Percentiles rank a stretch among this genome's conserved stretches.
Conservation (phyloP, 2,329 filamentous ascomycete species). For the Talaromyces sp. region DNA sequence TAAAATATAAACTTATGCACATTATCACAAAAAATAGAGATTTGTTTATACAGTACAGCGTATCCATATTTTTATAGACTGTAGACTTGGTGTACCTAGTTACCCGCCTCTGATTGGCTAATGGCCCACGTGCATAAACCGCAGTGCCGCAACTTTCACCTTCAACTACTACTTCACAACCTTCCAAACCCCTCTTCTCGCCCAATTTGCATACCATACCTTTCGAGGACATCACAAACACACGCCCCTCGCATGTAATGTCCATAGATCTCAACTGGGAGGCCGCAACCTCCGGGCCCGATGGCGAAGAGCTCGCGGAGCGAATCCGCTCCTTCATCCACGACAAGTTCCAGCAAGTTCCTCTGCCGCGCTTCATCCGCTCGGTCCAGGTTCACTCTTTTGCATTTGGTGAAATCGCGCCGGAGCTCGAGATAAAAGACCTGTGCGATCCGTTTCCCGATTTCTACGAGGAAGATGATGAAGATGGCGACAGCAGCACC, state of each 20-base stretch:
- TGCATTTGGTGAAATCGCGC: slow-evolving; percentile 78
- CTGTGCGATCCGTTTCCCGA: slow-evolving; percentile 93
- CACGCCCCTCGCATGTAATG: slow-evolving; percentile 54
- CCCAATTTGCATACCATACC: not conserved
- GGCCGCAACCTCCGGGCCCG: slow-evolving; percentile 79
- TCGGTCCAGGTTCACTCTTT: slow-evolving; percentile 93
- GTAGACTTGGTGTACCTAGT: not conserved
- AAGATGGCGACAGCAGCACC: slow-evolving; percentile 32
- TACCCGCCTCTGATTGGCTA: not conserved
- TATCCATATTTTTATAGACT: not conserved
- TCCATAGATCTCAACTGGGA: slow-evolving; percentile 98
- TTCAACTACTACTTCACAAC: not conserved
- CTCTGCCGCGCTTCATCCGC: slow-evolving; percentile 91
- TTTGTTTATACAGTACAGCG: not conserved
- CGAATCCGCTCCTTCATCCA: slow-evolving; percentile 90
- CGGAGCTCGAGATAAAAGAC: slow-evolving; percentile 88
- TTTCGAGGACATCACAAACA: not conserved
- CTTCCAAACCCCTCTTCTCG: not conserved
- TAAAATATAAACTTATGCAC: not conserved
- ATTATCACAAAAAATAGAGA: not conserved
- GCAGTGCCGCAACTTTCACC: not conserved
- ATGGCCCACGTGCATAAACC: not conserved
- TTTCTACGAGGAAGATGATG: slow-evolving; percentile 79
- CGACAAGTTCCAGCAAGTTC: slow-evolving; percentile 87
- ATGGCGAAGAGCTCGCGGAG: slow-evolving; percentile 78